Conservation (phyloP, 208 protist species). For the Wallacemonas sp. region DNA sequence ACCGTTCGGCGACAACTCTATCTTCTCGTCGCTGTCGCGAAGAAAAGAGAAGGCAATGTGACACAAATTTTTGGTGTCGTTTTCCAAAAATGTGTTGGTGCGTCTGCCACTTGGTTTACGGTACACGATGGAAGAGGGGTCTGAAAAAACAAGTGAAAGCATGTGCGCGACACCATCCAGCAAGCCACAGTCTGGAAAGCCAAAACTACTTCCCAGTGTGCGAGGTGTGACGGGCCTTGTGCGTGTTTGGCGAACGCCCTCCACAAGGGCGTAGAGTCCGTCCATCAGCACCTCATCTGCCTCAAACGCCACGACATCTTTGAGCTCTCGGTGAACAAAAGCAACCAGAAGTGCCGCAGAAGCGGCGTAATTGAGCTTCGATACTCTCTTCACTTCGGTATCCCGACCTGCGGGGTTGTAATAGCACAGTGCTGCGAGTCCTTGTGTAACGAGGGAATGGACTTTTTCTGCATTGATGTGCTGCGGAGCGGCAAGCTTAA, state of each 20-base stretch:
- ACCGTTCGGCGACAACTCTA: conserved; percentile 79
- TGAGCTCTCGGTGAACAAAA: conserved; percentile 82
- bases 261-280: conserved; percentile 47
- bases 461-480: conserved; percentile 74
- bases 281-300: conserved; percentile 45
- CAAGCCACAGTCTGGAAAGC: conserved; percentile 87
- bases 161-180: conserved; percentile 89
- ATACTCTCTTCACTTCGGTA: conserved; percentile 22
- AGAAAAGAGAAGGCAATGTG: conserved; percentile 60
- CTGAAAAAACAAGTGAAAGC: conserved; percentile 81
- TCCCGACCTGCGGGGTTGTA: conserved; percentile 38
- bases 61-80: conserved; percentile 50
- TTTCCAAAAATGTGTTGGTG: conserved; percentile 41
- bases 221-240: conserved; percentile 47
- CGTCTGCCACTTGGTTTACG: conserved; percentile 18
- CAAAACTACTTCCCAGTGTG: conserved; percentile 83
- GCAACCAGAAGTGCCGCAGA: conserved; percentile 74
- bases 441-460: conserved; percentile 55
- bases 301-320: conserved; percentile 75
- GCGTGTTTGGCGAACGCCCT: conserved; percentile 27
- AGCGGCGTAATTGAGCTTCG: conserved; percentile 64
- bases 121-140: conserved; percentile 71
- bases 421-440: conserved; percentile 62
- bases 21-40: conserved; percentile 68
- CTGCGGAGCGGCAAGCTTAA: conserved; percentile 84